Base-by-base conservation (phyloP, 2,329 filamentous ascomycete genomes). In the Sarocladium strictum region DNA sequence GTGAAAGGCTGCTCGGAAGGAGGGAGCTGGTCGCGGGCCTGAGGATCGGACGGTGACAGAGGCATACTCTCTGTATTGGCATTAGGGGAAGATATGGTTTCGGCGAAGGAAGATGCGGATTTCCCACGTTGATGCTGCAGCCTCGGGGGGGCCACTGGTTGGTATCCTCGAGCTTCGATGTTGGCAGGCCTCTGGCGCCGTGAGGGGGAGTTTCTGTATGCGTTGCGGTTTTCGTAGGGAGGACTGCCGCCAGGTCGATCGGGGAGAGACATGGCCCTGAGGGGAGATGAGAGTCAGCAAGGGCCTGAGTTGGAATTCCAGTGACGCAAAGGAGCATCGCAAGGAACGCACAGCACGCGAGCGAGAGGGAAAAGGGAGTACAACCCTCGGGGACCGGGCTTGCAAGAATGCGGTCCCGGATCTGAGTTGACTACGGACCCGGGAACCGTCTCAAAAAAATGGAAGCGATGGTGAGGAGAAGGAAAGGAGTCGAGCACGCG, bases 151-250 rank as follows among this genome's bases (percentile, higher is more conserved):
- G 61, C 63, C 56, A 75, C 72, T 54, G 74, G 70, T 56, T 69
- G 72, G 60, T 79, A 80, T 50, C 71, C 71, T 54, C 81, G 84
- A 35, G 84, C 75, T 67, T 96, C 90, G 63, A 89, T 74, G 66
- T 95, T 89, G 55, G 79, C 79, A 49, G 83, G 81, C 56, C 80
- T 80, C 53, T 74, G 76, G 61, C 86, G 84, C 63, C 87, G 83
- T 54, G 84, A 82, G 24, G 83, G 79, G 41, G 87, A 86, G 59
- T 85, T 83, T 62, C 86, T 80, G 69, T 89, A 90, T 56, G 81
- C 75, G 64, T 75, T 79, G 63, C 80, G 77, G 57, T 83, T 79
- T 61, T 86, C 82, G 63, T 79, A 80, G 54, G 77, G 77, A 58
- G 84, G 78, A 61, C 53, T 38, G 50, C 79, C 79, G 65, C 84